Conservation (phyloP, 2,329 filamentous ascomycete genomes). For the Xylariaceae sp. region DNA sequence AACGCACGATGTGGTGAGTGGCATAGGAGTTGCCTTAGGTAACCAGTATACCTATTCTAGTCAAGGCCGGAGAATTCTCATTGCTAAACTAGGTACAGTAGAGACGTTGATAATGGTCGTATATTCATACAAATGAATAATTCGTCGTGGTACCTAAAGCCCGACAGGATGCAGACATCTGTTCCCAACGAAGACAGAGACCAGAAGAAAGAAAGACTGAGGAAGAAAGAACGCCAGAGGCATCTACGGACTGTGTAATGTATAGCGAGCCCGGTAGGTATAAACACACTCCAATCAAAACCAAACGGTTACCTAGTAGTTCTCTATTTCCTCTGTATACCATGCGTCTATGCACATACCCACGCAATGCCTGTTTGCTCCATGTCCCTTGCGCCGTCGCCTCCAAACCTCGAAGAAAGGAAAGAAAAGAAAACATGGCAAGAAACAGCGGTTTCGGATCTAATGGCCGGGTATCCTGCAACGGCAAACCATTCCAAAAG, state of each 20-base stretch:
- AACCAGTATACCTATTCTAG: no score
- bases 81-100: no score
- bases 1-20: no score
- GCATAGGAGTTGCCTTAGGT: no score
- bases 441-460: neutral
- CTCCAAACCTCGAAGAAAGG: neutral
- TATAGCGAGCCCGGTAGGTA: neutral
- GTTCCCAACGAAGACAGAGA: no score
- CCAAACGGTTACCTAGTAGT: neutral
- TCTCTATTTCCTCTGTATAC: neutral
- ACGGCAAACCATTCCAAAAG: neutral
- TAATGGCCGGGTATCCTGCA: neutral
- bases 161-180: no score
- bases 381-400: constrained; percentile 12
- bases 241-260: neutral
- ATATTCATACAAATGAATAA: no score
- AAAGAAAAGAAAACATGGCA: constrained; percentile 1
- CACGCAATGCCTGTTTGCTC: constrained; percentile 11
- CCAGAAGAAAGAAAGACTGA: neutral
- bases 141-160: no score
- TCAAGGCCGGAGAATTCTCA: no score
- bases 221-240: neutral
- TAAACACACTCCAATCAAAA: neutral
- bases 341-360: constrained; percentile 5
- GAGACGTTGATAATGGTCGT: no score